These are phyloP conservation scores for Polyplosphaeria fusca DNA, from an alignment of 495 filamentous ascomycete species.

Conservation along the genomic window DNA sequence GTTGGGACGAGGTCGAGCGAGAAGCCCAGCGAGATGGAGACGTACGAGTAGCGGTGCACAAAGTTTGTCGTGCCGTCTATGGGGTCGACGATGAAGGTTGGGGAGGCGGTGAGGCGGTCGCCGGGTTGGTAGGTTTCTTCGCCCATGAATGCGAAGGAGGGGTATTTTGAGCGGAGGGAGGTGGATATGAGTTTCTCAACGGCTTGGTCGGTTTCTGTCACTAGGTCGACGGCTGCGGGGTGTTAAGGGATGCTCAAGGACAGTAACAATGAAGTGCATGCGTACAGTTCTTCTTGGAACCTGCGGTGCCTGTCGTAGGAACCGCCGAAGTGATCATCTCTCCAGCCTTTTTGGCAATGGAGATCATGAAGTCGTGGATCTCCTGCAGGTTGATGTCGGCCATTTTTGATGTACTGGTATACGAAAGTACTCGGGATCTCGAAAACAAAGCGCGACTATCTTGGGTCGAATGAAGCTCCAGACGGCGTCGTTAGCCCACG, in stretches of 20 bases:
- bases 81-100: slow-evolving; percentile 86
- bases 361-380: slow-evolving; percentile 75
- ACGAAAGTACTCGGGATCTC: too few relatives aligned
- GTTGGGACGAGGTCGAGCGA: slow-evolving; percentile 58
- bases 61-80: slow-evolving; percentile 92
- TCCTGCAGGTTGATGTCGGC: slow-evolving; percentile 63
- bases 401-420: too few relatives aligned
- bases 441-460: too few relatives aligned
- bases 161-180: slow-evolving; percentile 61
- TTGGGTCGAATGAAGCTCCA: too few relatives aligned
- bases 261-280: slow-evolving; percentile 8
- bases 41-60: slow-evolving; percentile 74
- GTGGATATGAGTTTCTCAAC: slow-evolving; percentile 73
- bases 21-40: slow-evolving; percentile 80
- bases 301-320: slow-evolving; percentile 59
- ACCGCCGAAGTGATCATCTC: slow-evolving; percentile 75
- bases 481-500: too few relatives aligned
- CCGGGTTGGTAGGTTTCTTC: slow-evolving; percentile 73
- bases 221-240: slow-evolving; percentile 62
- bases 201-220: slow-evolving; percentile 81
- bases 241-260: not conserved
- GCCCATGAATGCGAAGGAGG: slow-evolving; percentile 49
- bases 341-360: slow-evolving; percentile 73
- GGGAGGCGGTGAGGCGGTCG: slow-evolving; percentile 58
- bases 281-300: slow-evolving; percentile 83